A percentile compares a stretch with the other conserved stretches of the same genome.
phyloP scores from a whole-genome alignment of 805 yeast genomes.

The Vanderwaltozyma tropicalis region DNA sequence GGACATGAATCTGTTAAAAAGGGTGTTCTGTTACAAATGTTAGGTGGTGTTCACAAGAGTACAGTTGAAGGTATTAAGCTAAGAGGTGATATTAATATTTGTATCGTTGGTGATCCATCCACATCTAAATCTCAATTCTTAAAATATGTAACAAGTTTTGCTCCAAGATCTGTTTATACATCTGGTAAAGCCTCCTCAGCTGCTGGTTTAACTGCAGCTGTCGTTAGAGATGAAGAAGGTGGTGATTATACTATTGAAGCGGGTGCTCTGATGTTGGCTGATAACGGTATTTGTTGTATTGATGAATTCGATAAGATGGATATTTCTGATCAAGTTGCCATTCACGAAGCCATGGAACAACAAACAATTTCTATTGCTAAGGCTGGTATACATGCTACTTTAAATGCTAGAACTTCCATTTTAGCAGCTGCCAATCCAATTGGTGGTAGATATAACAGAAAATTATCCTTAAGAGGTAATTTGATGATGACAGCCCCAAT shows the following conservation, averaged over 20 bases:
- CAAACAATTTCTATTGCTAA: slow-evolving; percentile 97
- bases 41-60: slow-evolving; percentile 91
- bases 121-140: slow-evolving; percentile 93
- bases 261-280: slow-evolving; percentile 97
- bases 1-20: slow-evolving; percentile 93
- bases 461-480: slow-evolving; percentile 72
- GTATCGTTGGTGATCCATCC: slow-evolving; percentile 96
- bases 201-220: slow-evolving; percentile 97
- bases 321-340: slow-evolving; percentile 88
- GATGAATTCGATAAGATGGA: slow-evolving; percentile 99
- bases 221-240: slow-evolving; percentile 91
- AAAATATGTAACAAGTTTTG: slow-evolving; percentile 82
- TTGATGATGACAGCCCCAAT: slow-evolving; percentile 95
- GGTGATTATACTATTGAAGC: slow-evolving; percentile 97
- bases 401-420: slow-evolving; percentile 93
- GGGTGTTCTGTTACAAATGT: slow-evolving; percentile 76
- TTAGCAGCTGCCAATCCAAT: slow-evolving; percentile 98
- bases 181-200: slow-evolving; percentile 98
- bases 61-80: slow-evolving; percentile 90
- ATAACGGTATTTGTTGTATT: slow-evolving; percentile 95
- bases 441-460: slow-evolving; percentile 92
- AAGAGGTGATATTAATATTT: slow-evolving; percentile 93
- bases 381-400: slow-evolving; percentile 96
- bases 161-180: slow-evolving; percentile 92
- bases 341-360: slow-evolving; percentile 99